Conservation (phyloP, 768 basidiomycete genomes). For the Heimioporus sp. region DNA sequence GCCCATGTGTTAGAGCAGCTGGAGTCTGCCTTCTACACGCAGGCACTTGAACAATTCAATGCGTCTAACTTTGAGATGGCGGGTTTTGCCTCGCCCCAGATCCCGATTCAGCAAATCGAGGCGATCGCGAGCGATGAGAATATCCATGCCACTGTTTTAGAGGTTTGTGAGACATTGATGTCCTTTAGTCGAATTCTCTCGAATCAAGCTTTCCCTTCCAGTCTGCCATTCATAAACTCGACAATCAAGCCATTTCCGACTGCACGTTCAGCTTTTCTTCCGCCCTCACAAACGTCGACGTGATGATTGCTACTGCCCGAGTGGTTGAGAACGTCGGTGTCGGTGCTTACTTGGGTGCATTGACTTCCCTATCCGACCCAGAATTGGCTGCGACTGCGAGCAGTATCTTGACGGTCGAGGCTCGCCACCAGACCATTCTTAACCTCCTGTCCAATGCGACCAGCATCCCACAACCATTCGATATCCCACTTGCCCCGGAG, state of each 20-base stretch:
- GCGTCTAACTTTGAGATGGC: constrained; percentile 60
- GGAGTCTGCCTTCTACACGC: constrained; percentile 65
- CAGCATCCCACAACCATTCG: constrained; percentile 68
- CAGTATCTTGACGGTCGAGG: constrained; percentile 75
- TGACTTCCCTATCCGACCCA: constrained; percentile 59
- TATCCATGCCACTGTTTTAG: constrained; percentile 54
- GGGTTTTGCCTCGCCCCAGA: constrained; percentile 54
- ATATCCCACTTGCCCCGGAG: constrained; percentile 63
- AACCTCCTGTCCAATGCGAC: constrained; percentile 61
- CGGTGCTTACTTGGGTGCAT: constrained; percentile 72
- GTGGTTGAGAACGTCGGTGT: constrained; percentile 77
- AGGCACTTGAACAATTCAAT: constrained; percentile 65
- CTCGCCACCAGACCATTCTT: constrained; percentile 78
- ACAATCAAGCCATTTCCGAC: constrained; percentile 47
- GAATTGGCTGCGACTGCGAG: constrained; percentile 62
- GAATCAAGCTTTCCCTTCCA: constrained; percentile 15
- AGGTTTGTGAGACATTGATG: constrained; percentile 34
- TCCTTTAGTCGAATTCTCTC: not conserved
- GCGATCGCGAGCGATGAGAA: constrained; percentile 61
- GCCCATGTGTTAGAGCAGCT: constrained; percentile 74
- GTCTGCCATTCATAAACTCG: constrained; percentile 52
- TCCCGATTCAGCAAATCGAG: constrained; percentile 61
- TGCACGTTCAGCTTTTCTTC: constrained; percentile 71
- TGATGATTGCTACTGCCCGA: constrained; percentile 71
- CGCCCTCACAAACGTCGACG: constrained; percentile 60